These are phyloP conservation scores for Diplodia corticola DNA, from an alignment of 2,329 filamentous ascomycete genomes.

Conservation along the genomic window DNA sequence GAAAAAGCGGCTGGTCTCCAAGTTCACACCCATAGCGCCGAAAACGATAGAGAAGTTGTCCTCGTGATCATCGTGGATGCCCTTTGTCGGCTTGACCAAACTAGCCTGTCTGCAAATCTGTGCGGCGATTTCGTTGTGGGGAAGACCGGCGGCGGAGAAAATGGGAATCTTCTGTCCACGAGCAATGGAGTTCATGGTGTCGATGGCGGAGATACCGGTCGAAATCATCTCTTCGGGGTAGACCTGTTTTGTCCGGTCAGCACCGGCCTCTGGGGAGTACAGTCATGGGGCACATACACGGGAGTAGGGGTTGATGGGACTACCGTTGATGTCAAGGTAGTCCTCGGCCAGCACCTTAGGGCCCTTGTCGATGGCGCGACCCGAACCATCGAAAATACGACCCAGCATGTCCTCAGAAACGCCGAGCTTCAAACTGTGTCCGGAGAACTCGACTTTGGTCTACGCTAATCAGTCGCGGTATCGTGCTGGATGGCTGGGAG, in stretches of 20 bases:
- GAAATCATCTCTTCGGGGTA: constrained; percentile 99
- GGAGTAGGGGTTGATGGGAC: constrained; percentile 96
- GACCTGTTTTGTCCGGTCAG: constrained; percentile 58
- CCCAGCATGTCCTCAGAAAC: constrained; percentile 99
- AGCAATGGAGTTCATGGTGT: constrained; percentile 90
- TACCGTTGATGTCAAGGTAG: constrained; percentile 98
- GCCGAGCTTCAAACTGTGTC: constrained; percentile 95
- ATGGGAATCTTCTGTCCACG: constrained; percentile 99
- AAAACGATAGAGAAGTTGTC: constrained; percentile 99
- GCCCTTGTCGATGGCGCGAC: constrained; percentile 97
- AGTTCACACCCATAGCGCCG: constrained; percentile 99
- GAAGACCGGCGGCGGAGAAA: constrained; percentile 96
- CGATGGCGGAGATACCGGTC: constrained; percentile 97
- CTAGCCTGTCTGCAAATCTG: constrained; percentile 98
- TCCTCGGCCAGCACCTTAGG: constrained; percentile 98
- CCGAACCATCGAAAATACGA: constrained; percentile 97
- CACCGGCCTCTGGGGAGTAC: not conserved
- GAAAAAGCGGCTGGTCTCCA: constrained; percentile 98
- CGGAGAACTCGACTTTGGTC: constrained; percentile 97
- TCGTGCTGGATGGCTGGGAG: constrained; percentile 25
- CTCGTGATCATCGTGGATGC: constrained; percentile 91
- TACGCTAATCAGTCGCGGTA: constrained; percentile 42
- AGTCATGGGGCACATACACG: constrained; percentile 62
- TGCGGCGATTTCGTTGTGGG: constrained; percentile 98
- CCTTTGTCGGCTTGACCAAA: constrained; percentile 92